Evolutionary conservation across 805 yeast species (phyloP).

Genomic region (Lachancea sp.): DNA sequence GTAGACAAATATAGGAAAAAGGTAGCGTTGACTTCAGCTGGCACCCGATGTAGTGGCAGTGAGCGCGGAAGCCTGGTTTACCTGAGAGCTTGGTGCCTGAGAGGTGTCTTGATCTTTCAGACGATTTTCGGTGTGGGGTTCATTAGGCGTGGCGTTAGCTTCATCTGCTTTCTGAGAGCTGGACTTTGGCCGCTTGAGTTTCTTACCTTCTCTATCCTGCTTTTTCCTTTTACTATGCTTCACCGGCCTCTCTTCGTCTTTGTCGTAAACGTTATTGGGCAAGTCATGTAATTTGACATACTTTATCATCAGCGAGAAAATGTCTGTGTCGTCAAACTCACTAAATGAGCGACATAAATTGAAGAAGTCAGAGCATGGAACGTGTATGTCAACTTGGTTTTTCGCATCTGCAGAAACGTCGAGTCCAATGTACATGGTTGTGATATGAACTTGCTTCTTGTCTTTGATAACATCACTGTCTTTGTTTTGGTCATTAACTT

Average conservation of each 20-base stretch:
- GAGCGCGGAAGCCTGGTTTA: not conserved
- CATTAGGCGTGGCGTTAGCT: not conserved
- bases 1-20: not conserved
- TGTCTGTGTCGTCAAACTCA: slow-evolving; percentile 50
- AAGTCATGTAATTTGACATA: slow-evolving; percentile 73
- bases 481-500: slow-evolving; percentile 34
- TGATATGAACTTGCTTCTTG: slow-evolving; percentile 45
- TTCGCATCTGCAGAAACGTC: slow-evolving; percentile 43
- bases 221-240: slow-evolving; percentile 52
- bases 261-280: slow-evolving; percentile 76
- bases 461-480: slow-evolving; percentile 26
- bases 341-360: slow-evolving; percentile 70
- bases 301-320: slow-evolving; percentile 52
- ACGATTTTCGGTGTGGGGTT: not conserved
- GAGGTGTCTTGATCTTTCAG: not conserved
- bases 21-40: not conserved
- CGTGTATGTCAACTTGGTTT: slow-evolving; percentile 70
- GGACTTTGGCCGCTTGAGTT: slow-evolving; percentile 33
- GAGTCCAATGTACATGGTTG: slow-evolving; percentile 78
- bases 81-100: not conserved
- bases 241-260: slow-evolving; percentile 70
- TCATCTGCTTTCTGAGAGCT: slow-evolving; percentile 2
- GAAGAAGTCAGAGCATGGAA: slow-evolving; percentile 86
- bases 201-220: slow-evolving; percentile 34
- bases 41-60: not conserved